Conservation (phyloP, 75 land plant species). For the Cupressus sempervirens region DNA sequence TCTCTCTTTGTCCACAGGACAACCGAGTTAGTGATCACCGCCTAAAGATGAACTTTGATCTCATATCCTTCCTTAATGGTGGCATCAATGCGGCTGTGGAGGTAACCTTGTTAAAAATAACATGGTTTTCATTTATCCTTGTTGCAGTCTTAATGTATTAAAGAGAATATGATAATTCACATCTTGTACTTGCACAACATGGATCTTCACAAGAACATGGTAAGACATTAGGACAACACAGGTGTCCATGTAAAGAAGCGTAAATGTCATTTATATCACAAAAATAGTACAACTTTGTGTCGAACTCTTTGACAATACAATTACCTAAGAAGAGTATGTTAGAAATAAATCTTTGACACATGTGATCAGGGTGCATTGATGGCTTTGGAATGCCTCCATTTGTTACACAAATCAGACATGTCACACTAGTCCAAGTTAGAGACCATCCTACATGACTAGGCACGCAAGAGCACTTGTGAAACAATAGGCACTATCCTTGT, state of each 20-base stretch:
- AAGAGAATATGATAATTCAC: neutral
- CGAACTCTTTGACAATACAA: neutral
- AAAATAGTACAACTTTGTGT: neutral
- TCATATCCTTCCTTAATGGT: conserved; percentile 80
- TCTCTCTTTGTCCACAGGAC: conserved; percentile 45
- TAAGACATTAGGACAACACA: neutral
- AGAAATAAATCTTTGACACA: neutral
- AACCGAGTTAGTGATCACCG: conserved; percentile 94
- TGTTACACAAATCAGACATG: neutral
- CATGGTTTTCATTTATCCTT: neutral
- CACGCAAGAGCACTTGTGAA: neutral
- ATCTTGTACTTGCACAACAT: neutral
- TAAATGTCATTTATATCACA: neutral
- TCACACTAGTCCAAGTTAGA: neutral
- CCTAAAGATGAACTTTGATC: conserved; percentile 93
- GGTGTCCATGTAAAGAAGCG: neutral
- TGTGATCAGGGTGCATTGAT: neutral
- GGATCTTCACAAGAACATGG: neutral
- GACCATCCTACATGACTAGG: neutral
- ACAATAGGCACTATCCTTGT: neutral
- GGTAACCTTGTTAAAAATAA: conserved; percentile 33
- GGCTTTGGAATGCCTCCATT: neutral
- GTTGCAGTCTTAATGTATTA: neutral
- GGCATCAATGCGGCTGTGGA: conserved; percentile 87
- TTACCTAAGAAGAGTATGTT: neutral